These are phyloP conservation scores for Smallanthus sonchifolius DNA, from an alignment of 129 eudicot genomes.

Conservation along the genomic window DNA sequence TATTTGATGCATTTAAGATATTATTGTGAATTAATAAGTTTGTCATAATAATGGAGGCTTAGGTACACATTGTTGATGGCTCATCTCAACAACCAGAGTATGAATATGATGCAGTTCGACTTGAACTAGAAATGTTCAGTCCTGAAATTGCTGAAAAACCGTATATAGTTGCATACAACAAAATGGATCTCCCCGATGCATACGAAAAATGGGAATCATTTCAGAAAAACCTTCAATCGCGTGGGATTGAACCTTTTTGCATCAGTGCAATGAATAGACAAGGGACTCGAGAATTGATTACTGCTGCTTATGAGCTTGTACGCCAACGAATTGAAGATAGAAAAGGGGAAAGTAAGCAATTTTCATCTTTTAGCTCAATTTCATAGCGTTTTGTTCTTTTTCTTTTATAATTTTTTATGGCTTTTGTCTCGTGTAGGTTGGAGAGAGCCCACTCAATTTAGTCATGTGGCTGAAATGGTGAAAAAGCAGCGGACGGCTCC, in stretches of 20 bases:
- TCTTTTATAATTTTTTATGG: not conserved
- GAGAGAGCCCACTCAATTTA: constrained; percentile 45
- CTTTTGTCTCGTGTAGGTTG: constrained; percentile 29
- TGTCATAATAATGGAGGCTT: constrained; percentile 41
- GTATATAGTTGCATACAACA: constrained; percentile 81
- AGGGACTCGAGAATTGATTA: constrained; percentile 74
- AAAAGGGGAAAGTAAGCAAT: constrained; percentile 41
- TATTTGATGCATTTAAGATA: not conserved
- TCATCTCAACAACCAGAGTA: constrained; percentile 88
- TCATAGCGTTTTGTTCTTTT: not conserved
- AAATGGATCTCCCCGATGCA: constrained; percentile 98
- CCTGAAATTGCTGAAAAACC: constrained; percentile 92
- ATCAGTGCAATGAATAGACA: constrained; percentile 84
- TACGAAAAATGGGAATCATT: constrained; percentile 70
- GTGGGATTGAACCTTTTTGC: constrained; percentile 75
- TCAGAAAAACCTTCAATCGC: constrained; percentile 41
- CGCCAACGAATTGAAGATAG: constrained; percentile 37
- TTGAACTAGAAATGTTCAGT: constrained; percentile 89
- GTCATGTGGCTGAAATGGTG: constrained; percentile 89
- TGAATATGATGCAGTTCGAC: constrained; percentile 92
- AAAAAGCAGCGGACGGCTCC: constrained; percentile 70
- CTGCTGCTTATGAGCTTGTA: constrained; percentile 81
- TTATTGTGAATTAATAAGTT: constrained; percentile 23
- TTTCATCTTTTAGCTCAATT: not conserved
- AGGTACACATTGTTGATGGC: constrained; percentile 96